Evolutionary conservation across 768 basidiomycete genomes (phyloP).

Genomic region (Gymnopilus dilepis): DNA sequence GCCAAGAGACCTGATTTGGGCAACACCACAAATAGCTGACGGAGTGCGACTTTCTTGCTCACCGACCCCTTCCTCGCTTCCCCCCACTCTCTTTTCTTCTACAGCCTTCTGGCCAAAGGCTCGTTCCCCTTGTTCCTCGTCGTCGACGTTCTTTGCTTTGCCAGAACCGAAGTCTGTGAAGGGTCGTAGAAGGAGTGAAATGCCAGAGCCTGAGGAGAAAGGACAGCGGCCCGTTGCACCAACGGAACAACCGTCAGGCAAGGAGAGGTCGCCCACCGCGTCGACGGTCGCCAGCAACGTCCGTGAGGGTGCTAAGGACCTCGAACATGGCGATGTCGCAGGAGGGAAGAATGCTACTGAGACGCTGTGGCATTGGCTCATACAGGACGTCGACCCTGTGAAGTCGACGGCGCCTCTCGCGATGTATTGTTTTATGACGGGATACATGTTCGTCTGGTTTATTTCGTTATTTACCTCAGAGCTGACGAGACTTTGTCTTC

Average conservation of each 20-base stretch:
- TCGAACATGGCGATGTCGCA: conserved; percentile 20
- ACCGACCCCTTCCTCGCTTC: conserved; percentile 3
- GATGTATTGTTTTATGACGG: conserved; percentile 80
- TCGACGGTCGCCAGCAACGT: conserved; percentile 9
- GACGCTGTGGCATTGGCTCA: conserved; percentile 47
- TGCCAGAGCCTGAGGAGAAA: conserved; percentile 12
- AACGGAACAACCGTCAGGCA: background rate
- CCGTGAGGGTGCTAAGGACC: conserved; percentile 19
- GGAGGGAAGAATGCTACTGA: background rate
- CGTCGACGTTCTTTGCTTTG: background rate
- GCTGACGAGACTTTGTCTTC: background rate
- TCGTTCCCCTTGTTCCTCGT: background rate
- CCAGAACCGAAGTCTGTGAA: background rate
- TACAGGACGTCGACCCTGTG: conserved; percentile 56
- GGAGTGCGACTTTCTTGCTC: conserved; percentile 13
- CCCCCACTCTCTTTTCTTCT: background rate
- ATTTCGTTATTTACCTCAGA: background rate
- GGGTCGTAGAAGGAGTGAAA: background rate
- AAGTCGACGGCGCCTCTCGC: conserved; percentile 58
- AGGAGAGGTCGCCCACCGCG: conserved; percentile 2
- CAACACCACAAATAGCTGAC: conserved; percentile 16
- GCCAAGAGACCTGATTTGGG: conserved; percentile 23
- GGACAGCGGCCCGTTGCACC: conserved; percentile 1
- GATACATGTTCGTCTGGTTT: conserved; percentile 58
- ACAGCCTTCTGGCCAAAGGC: background rate